These are phyloP conservation scores for Stachybotrys echinatus DNA, from an alignment of 2,329 filamentous ascomycete species.

Conservation along the genomic window DNA sequence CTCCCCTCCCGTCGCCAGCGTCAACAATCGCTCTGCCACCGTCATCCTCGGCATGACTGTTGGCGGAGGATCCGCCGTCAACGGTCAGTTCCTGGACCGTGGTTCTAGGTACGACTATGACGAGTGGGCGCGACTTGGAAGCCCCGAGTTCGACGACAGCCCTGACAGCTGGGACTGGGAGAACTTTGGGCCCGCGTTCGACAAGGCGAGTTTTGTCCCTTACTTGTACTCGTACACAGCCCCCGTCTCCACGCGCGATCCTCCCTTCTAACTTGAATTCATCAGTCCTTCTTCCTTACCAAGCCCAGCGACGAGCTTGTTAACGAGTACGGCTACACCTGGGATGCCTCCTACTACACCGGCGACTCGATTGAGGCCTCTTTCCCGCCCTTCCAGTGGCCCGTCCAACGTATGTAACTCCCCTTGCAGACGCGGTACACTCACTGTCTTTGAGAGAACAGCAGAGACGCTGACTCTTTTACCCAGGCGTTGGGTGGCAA, in stretches of 20 bases:
- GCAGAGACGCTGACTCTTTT: conserved; percentile 2
- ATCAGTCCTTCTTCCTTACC: conserved; percentile 10
- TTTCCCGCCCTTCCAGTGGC: conserved; percentile 26
- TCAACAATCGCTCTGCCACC: conserved; percentile 18
- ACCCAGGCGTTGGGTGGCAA: conserved; percentile 9
- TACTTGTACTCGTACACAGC: too few species aligned
- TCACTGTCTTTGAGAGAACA: neutral
- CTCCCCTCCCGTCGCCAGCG: conserved; percentile 17
- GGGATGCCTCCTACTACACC: conserved; percentile 23
- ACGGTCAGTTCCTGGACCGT: conserved; percentile 32
- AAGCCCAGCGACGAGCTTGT: conserved; percentile 16
- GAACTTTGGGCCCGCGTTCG: conserved; percentile 27
- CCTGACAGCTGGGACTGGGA: conserved; percentile 27
- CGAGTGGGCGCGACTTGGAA: conserved; percentile 25
- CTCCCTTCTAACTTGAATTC: conserved; percentile 4
- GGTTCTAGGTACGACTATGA: conserved; percentile 28
- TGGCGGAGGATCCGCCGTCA: conserved; percentile 29
- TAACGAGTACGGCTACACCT: conserved; percentile 23
- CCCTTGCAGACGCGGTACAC: too few species aligned
- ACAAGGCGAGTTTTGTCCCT: conserved; percentile 19
- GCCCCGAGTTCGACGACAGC: conserved; percentile 12
- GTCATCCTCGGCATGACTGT: conserved; percentile 26
- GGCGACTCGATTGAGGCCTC: conserved; percentile 23
- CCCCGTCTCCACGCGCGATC: neutral
- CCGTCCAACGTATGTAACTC: conserved; percentile 12